phyloP scores from a whole-genome alignment of 2,329 filamentous ascomycete genomes.

The Epichloe sp. region DNA sequence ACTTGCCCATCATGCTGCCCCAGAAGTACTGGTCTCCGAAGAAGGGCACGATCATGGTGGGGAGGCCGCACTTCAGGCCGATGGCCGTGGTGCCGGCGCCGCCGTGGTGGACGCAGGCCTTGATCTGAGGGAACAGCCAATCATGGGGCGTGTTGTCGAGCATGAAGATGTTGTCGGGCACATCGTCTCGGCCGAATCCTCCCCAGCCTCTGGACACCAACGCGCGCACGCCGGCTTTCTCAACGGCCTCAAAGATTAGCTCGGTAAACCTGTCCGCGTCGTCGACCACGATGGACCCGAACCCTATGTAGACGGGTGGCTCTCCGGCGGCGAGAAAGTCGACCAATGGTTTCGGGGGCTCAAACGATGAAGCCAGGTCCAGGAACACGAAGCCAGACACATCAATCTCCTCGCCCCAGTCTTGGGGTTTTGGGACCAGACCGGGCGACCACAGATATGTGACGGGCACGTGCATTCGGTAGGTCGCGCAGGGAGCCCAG shows the following conservation, averaged over 20 bases:
- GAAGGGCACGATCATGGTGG: constrained; percentile 67
- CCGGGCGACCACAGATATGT: constrained; percentile 61
- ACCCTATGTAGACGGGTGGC: constrained; percentile 59
- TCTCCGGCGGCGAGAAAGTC: constrained; percentile 44
- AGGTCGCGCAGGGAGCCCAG: constrained; percentile 63
- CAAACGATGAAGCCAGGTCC: constrained; percentile 49
- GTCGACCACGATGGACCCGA: constrained; percentile 64
- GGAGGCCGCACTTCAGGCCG: constrained; percentile 55
- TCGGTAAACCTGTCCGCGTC: constrained; percentile 55
- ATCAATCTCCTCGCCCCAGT: constrained; percentile 59
- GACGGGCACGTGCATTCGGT: constrained; percentile 60
- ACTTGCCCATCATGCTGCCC: constrained; percentile 54
- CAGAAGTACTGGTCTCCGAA: constrained; percentile 73
- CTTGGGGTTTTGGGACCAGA: constrained; percentile 51
- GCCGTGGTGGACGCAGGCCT: constrained; percentile 61
- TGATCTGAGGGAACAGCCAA: constrained; percentile 59
- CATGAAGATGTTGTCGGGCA: constrained; percentile 55
- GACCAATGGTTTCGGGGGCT: constrained; percentile 43
- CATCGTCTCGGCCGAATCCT: constrained; percentile 44
- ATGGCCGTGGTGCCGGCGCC: constrained; percentile 67
- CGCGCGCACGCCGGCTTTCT: constrained; percentile 52
- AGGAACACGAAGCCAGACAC: constrained; percentile 70
- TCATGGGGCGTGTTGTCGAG: constrained; percentile 64
- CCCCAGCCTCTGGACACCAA: constrained; percentile 68
- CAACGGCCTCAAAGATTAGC: constrained; percentile 58